Base-by-base conservation (phyloP, 2,329 filamentous ascomycete genomes). In the Ophiosphaerella korrae region DNA sequence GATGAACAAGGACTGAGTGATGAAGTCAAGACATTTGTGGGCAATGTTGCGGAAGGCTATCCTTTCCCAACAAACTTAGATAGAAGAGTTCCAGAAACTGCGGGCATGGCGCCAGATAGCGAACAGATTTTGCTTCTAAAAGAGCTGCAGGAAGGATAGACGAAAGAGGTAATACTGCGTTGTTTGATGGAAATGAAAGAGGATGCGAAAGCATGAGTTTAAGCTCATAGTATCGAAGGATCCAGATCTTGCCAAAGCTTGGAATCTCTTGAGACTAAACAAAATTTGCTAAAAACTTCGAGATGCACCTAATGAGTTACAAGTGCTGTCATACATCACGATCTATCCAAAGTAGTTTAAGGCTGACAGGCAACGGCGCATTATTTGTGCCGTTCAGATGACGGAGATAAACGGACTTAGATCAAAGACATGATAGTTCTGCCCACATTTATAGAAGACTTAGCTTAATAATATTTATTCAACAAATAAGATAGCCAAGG, bases 41-140 rank as follows among this genome's bases (percentile, higher is more conserved):
- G 72, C 3, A 80, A 82, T 11, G 70, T 86, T 5, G 82, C 74
- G 0, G 80, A 85, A 31, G 84, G 82, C 0, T 86, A 86, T 65
- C 80, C 83, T 1, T 87, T 87, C 53, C 84, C 84, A 0, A 86
- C 83, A 5, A 86, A 87, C 65, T 56, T 87, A 42, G 84, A 87
- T 60, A 76, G 71, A 2, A 77, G 83, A 41, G 78, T 82, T 1
- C 84, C 84, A 0, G 78, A 76, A 26, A 78, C 78, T 1, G 79
- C 78, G 37, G 83, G 80, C 0, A 85, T 86, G 84, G 82, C 83
- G 8, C 84, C 84, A 3, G 78, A 80, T 61, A 84, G 80, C 53
- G 83, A 86, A 70, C 80, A 84, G 61, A 78, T 82, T 46, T 37
- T 84, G 11, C 52, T 86, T 26, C 39, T 75, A 3, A 72, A 69